These are phyloP conservation scores for Tetrastigma voinierianum DNA, from an alignment of 164 flowering plant genomes.

Conservation along the genomic window DNA sequence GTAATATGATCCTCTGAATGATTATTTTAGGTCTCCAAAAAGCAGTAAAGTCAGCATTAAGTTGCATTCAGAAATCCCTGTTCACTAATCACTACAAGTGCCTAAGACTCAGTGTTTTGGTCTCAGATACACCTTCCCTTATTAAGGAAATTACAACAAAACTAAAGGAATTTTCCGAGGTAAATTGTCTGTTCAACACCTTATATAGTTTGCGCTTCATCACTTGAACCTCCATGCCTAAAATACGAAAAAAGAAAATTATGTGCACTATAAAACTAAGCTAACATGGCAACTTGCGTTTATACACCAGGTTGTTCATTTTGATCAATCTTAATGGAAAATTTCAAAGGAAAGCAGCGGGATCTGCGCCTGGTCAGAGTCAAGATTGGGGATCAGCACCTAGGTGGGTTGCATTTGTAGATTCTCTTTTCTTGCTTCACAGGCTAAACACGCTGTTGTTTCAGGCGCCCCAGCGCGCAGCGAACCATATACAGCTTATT, in stretches of 20 bases:
- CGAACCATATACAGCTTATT: conserved; percentile 91
- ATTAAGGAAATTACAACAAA: conserved; percentile 44
- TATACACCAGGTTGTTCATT: conserved; percentile 72
- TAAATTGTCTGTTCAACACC: conserved; percentile 14
- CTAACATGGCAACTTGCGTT: too few relatives aligned
- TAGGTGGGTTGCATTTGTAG: conserved; percentile 99
- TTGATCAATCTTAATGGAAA: conserved; percentile 61
- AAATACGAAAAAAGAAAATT: too few relatives aligned
- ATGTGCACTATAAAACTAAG: too few relatives aligned
- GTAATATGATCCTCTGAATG: too few relatives aligned
- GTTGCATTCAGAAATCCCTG: conserved; percentile 61
- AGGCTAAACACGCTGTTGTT: conserved; percentile 77
- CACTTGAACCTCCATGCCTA: too few relatives aligned
- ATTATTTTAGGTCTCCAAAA: conserved; percentile 45
- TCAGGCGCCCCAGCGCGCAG: conserved; percentile 90
- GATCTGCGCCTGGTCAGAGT: conserved; percentile 30
- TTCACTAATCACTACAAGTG: conserved; percentile 13
- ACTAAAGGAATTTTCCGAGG: conserved; percentile 78
- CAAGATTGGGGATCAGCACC: conserved; percentile 99
- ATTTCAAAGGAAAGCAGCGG: conserved; percentile 31
- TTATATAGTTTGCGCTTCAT: neutral
- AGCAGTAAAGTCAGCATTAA: conserved; percentile 68
- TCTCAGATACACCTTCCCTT: conserved; percentile 87
- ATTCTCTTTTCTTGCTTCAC: conserved; percentile 94
- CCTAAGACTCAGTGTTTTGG: conserved; percentile 60